phyloP scores from a whole-genome alignment of 2,329 filamentous ascomycete genomes.

The Aspergillus awamori region DNA sequence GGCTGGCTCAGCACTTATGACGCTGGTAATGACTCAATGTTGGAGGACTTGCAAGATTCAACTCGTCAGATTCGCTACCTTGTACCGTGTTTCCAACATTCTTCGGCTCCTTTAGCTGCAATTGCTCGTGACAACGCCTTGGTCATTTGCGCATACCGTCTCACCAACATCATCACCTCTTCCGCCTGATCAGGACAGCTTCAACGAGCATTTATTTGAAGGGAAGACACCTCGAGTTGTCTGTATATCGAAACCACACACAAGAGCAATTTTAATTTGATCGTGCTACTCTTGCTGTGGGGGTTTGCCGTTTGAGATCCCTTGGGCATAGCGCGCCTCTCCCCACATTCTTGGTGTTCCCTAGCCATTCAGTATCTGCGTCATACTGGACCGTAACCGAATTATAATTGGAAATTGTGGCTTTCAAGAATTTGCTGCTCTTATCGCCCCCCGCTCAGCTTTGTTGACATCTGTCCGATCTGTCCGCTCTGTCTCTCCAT shows the following conservation, averaged over 20 bases:
- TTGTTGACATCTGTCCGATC: conserved; percentile 2
- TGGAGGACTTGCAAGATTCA: conserved; percentile 3
- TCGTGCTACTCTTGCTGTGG: background rate
- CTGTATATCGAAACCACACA: background rate
- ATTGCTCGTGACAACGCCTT: conserved; percentile 10
- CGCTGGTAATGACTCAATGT: conserved; percentile 10
- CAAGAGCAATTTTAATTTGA: background rate
- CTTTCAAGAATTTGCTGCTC: conserved; percentile 1
- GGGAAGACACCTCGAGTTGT: background rate
- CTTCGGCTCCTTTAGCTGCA: conserved; percentile 7
- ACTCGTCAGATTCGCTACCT: conserved; percentile 10
- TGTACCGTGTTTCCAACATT: conserved; percentile 8
- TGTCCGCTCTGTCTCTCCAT: conserved; percentile 8
- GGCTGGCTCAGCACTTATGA: conserved; percentile 15
- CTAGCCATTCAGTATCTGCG: conserved; percentile 23
- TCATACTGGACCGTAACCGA: conserved; percentile 13
- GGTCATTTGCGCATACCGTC: conserved; percentile 9
- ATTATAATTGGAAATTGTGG: conserved; percentile 9
- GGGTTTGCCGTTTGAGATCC: conserved; percentile 5
- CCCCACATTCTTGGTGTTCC: conserved; percentile 29
- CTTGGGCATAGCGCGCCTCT: conserved; percentile 1
- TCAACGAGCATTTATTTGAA: background rate
- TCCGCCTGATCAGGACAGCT: background rate
- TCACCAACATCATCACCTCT: conserved; percentile 4
- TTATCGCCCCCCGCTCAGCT: conserved; percentile 4